Evolutionary conservation across 306 rosid species (phyloP).

Genomic region (Myrica gale): DNA sequence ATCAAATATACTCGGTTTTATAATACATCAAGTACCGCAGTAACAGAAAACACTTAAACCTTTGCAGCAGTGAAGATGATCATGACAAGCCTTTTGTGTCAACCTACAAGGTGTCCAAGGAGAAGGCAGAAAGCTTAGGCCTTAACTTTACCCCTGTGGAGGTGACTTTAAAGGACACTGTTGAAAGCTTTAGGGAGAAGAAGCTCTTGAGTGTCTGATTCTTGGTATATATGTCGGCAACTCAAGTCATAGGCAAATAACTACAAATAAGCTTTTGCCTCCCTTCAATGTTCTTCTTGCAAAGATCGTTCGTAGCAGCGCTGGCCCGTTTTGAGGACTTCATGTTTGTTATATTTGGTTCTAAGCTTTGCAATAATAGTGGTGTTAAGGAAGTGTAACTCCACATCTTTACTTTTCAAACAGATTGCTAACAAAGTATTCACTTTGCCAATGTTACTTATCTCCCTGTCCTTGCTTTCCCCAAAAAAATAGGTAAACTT

Average conservation of each 20-base stretch:
- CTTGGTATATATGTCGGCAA: not conserved
- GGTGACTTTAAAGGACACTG: not conserved
- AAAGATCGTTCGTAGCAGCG: too few relatives aligned
- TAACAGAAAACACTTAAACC: not conserved
- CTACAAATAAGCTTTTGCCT: not conserved
- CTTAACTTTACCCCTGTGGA: not conserved
- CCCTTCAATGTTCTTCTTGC: not conserved
- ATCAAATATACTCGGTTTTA: not conserved
- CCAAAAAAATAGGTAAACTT: too few relatives aligned
- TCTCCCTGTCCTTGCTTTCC: too few relatives aligned
- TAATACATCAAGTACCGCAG: not conserved
- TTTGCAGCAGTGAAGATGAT: not conserved
- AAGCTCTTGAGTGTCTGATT: conserved; percentile 10
- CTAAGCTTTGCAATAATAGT: too few relatives aligned
- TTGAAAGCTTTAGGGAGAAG: conserved; percentile 36
- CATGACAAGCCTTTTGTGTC: not conserved
- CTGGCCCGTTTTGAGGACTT: too few relatives aligned
- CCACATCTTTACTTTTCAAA: too few relatives aligned
- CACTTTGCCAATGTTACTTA: too few relatives aligned
- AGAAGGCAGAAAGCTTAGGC: not conserved
- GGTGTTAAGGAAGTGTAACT: too few relatives aligned
- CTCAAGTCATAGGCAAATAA: not conserved
- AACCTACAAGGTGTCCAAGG: not conserved
- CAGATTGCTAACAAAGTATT: too few relatives aligned
- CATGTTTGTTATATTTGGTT: too few relatives aligned